Evolutionary conservation across 2,329 filamentous ascomycete genomes (phyloP).

Genomic region (Sarocladium kiliense): DNA sequence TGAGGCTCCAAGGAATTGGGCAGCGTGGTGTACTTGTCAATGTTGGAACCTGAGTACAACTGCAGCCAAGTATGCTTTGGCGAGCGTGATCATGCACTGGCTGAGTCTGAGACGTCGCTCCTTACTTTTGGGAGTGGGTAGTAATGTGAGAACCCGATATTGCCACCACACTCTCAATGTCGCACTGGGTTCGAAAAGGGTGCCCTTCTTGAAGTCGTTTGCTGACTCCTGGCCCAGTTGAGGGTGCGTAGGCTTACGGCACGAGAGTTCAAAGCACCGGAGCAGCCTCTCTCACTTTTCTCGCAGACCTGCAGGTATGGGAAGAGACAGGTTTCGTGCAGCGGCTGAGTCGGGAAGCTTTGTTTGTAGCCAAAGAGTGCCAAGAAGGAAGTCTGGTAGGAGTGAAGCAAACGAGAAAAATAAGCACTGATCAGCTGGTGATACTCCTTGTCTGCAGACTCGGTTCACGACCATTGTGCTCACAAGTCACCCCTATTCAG

Average conservation of each 20-base stretch:
- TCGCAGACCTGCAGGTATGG: not conserved
- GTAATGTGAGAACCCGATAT: not conserved
- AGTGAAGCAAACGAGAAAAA: not conserved
- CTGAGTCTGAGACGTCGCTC: not conserved
- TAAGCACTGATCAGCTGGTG: not conserved
- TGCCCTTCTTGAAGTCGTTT: not conserved
- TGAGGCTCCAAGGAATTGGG: conserved; percentile 1
- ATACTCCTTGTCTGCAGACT: not conserved
- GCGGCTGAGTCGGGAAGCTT: no score
- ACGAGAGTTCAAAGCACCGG: not conserved
- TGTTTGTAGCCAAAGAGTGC: no score
- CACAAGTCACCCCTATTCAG: not conserved
- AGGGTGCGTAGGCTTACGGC: not conserved
- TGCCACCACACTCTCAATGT: not conserved
- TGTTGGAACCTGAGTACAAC: not conserved
- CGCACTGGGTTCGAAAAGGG: not conserved
- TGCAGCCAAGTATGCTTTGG: not conserved
- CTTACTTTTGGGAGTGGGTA: not conserved
- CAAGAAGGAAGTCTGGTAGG: no score
- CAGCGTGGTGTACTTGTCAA: not conserved
- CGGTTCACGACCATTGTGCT: not conserved
- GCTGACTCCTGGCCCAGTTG: not conserved
- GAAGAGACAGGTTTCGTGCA: not conserved
- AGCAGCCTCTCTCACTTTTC: not conserved
- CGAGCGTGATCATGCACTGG: not conserved